Evolutionary conservation across 257 asterid species (phyloP), one percentile per base, ranked within the genome.

Genomic region (Mitragyna speciosa): DNA sequence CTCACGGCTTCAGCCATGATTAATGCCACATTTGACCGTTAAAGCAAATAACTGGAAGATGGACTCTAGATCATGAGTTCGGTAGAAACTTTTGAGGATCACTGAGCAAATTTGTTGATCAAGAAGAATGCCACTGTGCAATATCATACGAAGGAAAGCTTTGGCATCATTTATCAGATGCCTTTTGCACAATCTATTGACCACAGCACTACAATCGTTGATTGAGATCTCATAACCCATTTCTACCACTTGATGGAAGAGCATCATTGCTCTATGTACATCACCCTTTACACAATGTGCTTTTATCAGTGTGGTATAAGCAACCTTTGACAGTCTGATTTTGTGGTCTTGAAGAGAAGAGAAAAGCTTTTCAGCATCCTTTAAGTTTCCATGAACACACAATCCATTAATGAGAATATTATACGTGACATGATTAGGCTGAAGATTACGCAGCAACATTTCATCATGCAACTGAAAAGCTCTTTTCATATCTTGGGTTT

Each of bases 281-380:
- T 88, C 85, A 72, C 98, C 98, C 86, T 91, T 93, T 51, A 78
- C 96, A 79, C 97, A 93, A 81, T 88, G 80, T 59, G 98, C 96
- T 86, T 94, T 93, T 79, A 93, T 87, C 71, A 94, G 89, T 47
- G 89, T 85, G 70, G 91, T 92, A 81, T 93, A 94, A 20, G 89
- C 89, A 76, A 85, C 87, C 85, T 94, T 94, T 19, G 91, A 79
- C 88, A 88, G 80, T 76, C 80, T 80, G 66, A 86, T 56, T 68
- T 88, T 84, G 49, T 77, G 80, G 20, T 81, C 88, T 84, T 54
- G 82, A 70, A 92, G 86, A 77, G 76, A 80, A 77, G 82, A 81
- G 66, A 91, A 88, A 31, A 89, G 81, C 78, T 77, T 74, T 83
- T 91, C 92, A 30, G 97, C 98, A 78, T 76, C 86, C 68, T 63